Percentiles rank a stretch among this genome's conserved stretches.
phyloP scores from a whole-genome alignment of 768 basidiomycete species.

The Xerocomellus intermedius region DNA sequence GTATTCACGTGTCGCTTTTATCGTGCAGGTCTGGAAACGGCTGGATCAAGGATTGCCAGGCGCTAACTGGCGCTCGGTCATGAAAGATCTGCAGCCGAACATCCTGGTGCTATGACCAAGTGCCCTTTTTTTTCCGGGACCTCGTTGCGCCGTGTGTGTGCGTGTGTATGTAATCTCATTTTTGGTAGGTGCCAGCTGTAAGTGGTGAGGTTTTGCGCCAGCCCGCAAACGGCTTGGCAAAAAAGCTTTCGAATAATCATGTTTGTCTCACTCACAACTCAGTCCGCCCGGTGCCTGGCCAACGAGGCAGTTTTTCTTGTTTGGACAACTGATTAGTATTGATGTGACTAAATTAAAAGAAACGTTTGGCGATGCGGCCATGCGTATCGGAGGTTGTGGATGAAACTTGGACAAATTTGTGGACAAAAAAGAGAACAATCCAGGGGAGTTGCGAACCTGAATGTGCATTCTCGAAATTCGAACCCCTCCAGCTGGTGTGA shows the following conservation, averaged over 20 bases:
- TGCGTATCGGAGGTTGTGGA: slow-evolving; percentile 11
- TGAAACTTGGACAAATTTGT: slow-evolving; percentile 13
- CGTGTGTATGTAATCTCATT: slow-evolving; percentile 25
- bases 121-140: slow-evolving; percentile 9
- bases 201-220: slow-evolving; percentile 21
- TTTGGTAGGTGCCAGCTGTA: slow-evolving; percentile 23
- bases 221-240: slow-evolving; percentile 14
- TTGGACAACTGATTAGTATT: slow-evolving; percentile 8
- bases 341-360: slow-evolving; percentile 16
- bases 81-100: slow-evolving; percentile 33
- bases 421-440: slow-evolving; percentile 7
- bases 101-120: slow-evolving; percentile 25
- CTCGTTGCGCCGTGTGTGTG: slow-evolving; percentile 21
- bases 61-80: slow-evolving; percentile 35
- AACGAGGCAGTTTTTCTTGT: slow-evolving; percentile 14
- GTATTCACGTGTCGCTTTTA: slow-evolving; percentile 18
- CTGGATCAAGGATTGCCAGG: slow-evolving; percentile 33
- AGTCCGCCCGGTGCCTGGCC: slow-evolving; percentile 13
- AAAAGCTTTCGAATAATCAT: slow-evolving; percentile 9
- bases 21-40: slow-evolving; percentile 34
- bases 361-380: slow-evolving; percentile 6
- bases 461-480: slow-evolving; percentile 22
- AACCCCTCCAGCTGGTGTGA: slow-evolving; percentile 22
- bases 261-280: slow-evolving; percentile 11
- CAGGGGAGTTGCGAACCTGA: slow-evolving; percentile 25